phyloP scores from a whole-genome alignment of 805 yeast species.

The Wilhelminamyces savonicus region DNA sequence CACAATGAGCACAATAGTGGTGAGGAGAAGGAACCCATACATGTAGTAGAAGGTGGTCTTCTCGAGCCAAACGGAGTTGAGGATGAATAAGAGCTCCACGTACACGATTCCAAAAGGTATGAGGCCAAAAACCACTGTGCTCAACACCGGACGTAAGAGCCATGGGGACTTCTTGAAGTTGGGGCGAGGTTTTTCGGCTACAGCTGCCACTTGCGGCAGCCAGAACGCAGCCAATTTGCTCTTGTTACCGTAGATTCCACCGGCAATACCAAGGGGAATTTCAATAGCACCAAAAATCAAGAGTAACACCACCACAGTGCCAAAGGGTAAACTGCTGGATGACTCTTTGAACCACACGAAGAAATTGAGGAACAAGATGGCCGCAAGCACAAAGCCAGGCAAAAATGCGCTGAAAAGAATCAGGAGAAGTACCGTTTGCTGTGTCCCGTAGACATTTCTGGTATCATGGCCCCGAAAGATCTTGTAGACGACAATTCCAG shows the following conservation, averaged over 20 bases:
- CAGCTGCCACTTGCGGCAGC: background rate
- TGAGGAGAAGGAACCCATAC: slow-evolving; percentile 70
- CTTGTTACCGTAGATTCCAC: slow-evolving; percentile 52
- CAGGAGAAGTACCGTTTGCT: too few species aligned
- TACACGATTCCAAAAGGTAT: slow-evolving; percentile 78
- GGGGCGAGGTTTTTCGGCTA: too few species aligned
- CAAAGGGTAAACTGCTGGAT: slow-evolving; percentile 72
- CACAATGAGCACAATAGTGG: slow-evolving; percentile 51
- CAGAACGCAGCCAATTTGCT: background rate
- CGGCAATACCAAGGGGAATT: slow-evolving; percentile 67
- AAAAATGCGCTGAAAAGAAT: slow-evolving; percentile 29
- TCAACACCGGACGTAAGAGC: slow-evolving; percentile 16
- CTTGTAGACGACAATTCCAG: slow-evolving; percentile 59
- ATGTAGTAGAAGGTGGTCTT: slow-evolving; percentile 72
- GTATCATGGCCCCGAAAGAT: slow-evolving; percentile 47
- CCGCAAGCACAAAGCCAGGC: slow-evolving; percentile 44
- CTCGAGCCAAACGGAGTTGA: slow-evolving; percentile 75
- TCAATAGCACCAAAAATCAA: slow-evolving; percentile 57
- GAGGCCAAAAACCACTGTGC: slow-evolving; percentile 52
- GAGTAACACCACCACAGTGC: slow-evolving; percentile 60
- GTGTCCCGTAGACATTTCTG: slow-evolving; percentile 23
- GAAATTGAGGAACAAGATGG: slow-evolving; percentile 52
- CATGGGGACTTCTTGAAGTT: slow-evolving; percentile 7
- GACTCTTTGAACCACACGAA: slow-evolving; percentile 75
- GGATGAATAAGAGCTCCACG: slow-evolving; percentile 67